Evolutionary conservation across 192 early-diverging fungal genomes (phyloP).

Genomic region (Podochytrium sp.): DNA sequence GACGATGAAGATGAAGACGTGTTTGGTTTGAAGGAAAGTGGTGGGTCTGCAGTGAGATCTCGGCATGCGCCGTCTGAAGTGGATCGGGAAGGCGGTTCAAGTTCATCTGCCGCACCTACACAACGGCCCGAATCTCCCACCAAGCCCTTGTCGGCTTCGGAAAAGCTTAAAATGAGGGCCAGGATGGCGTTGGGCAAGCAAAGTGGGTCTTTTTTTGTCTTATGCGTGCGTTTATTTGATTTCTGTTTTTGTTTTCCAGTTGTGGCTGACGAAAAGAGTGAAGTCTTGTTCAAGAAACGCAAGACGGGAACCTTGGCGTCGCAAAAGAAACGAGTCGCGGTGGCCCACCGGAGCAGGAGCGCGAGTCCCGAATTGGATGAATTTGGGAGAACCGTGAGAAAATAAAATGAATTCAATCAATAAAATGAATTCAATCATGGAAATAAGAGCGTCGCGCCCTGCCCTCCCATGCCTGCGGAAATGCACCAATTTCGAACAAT

Average conservation of each 20-base stretch:
- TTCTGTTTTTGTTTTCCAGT: neutral
- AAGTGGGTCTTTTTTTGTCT: slow-evolving; percentile 8
- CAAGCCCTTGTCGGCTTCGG: neutral
- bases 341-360: neutral
- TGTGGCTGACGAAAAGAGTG: neutral
- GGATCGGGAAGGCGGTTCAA: no score
- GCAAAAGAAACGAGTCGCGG: no score
- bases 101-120: no score
- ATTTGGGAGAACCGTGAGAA: slow-evolving; percentile 13
- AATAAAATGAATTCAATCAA: no score
- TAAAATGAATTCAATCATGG: no score
- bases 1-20: no score
- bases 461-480: no score
- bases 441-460: no score
- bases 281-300: slow-evolving; percentile 22
- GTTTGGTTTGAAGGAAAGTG: no score
- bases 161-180: slow-evolving; percentile 24
- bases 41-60: no score
- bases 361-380: slow-evolving; percentile 11
- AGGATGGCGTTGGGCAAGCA: slow-evolving; percentile 21
- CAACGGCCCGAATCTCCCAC: neutral
- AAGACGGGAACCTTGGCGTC: neutral
- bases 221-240: neutral
- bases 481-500: no score
- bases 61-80: no score